Base-by-base conservation (phyloP, 2,329 filamentous ascomycete species). In the Scedosporium aurantiacum region DNA sequence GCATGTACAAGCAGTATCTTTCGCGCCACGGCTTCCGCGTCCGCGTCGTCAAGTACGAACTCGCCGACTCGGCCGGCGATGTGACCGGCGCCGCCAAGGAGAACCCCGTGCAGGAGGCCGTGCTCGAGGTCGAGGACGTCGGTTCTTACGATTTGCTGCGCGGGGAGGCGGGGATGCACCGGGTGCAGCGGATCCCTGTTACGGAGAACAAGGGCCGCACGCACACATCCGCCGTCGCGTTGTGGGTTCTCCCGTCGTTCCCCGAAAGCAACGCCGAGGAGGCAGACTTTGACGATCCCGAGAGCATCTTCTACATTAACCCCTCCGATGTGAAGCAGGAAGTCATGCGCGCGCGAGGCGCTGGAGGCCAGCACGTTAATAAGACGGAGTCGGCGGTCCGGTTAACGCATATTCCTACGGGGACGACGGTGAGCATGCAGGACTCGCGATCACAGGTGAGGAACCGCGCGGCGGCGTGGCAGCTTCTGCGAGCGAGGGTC, bases 301-400 rank as follows among this genome's bases (percentile, higher is more conserved):
- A 86, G 61, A 96, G 90, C 73, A 89, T 97, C 70, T 97, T 96
- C 75, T 96, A 92, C 75, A 81, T 99, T 63, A 85, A 95, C 69
- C 85, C 89, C 5, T 81, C 85, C 63, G 93, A 99, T 63, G 91
- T 99, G 25, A 82, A 82, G 59, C 79, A 84, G 21, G 94, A 99
- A 71, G 90, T 91, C 63, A 96, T 97, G 92, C 83, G 92, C 16
- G 91, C 94, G 0, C 80, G 90, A 55, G 94, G 94, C 63, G 93
- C 94, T 0, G 94, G 94, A 37, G 94, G 94, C 0, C 94, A 99
- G 76, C 94, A 99, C 74, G 94, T 99, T 71, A 99, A 99, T 76
- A 97, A 93, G 73, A 99, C 94, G 0, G 94, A 99, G 76, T 96
- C 91, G 32, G 94, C 94, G 3, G 90, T 99, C 64, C 87, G 94